Percentiles rank a stretch among this genome's conserved stretches.
These are phyloP conservation scores for Solanum chacoense DNA, from an alignment of 305 asterid genomes.

Conservation along the genomic window DNA sequence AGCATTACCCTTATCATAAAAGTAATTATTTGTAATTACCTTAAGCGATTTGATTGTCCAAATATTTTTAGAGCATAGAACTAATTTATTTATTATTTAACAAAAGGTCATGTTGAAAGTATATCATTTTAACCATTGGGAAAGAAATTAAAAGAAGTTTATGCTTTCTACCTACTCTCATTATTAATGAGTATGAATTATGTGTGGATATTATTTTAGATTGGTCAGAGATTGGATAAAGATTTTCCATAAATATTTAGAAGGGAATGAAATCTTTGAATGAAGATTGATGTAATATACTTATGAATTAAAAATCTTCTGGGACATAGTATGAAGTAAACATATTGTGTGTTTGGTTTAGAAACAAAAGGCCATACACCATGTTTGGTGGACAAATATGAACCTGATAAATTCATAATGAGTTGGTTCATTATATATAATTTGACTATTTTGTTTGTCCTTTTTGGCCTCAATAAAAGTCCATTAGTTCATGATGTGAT, in stretches of 20 bases:
- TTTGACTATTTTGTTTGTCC: not conserved
- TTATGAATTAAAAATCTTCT: not conserved
- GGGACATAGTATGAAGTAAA: not conserved
- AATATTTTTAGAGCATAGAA: not conserved
- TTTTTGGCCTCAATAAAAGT: not conserved
- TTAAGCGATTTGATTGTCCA: not conserved
- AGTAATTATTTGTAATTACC: not conserved
- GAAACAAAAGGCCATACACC: constrained; percentile 10
- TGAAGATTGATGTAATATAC: not conserved
- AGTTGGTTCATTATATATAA: not conserved
- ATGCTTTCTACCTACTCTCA: not conserved
- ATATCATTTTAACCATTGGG: not conserved
- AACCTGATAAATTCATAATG: not conserved
- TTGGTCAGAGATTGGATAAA: not conserved
- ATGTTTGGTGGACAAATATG: constrained; percentile 15
- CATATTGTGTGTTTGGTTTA: constrained; percentile 31
- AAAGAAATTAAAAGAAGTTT: not conserved
- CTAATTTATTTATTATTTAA: not conserved
- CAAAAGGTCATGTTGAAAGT: not conserved
- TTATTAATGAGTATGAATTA: not conserved
- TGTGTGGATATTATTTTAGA: not conserved
- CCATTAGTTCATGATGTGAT: constrained; percentile 7
- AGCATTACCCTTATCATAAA: not conserved
- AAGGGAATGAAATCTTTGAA: not conserved
- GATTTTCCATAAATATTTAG: not conserved